Conservation (phyloP, 768 basidiomycete species). For the Sporobolomyces roseus region DNA sequence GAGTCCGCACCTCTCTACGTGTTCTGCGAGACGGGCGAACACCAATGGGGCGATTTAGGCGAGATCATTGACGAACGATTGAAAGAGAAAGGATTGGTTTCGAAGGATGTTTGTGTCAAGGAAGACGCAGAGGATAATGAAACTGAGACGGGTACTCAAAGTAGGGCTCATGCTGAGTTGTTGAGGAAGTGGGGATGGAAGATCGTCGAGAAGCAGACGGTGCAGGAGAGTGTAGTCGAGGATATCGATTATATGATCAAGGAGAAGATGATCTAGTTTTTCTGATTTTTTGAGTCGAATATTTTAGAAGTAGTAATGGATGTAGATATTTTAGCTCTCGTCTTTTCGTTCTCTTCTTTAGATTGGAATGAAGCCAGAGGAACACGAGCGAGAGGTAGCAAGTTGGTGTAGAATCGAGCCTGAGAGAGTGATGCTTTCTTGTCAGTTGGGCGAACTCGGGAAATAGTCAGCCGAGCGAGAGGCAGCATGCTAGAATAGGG, state of each 20-base stretch:
- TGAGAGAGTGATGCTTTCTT: no score
- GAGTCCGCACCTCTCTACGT: neutral
- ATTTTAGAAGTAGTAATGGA: no score
- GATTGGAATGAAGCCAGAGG: no score
- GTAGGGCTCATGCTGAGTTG: constrained; percentile 5
- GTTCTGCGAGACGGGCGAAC: constrained; percentile 8
- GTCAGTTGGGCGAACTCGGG: no score
- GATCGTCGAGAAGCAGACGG: neutral
- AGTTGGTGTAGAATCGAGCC: no score
- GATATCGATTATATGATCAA: constrained; percentile 7
- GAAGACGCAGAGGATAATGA: constrained; percentile 3
- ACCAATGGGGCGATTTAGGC: constrained; percentile 9
- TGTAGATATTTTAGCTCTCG: no score
- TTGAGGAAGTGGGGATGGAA: constrained; percentile 10
- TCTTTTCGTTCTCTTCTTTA: no score
- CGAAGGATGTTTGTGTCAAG: neutral
- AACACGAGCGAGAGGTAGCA: no score
- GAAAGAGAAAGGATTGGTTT: neutral
- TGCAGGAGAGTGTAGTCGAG: neutral
- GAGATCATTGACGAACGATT: neutral
- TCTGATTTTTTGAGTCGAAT: no score
- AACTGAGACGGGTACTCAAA: constrained; percentile 11
- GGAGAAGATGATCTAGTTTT: neutral
- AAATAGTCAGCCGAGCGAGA: no score
- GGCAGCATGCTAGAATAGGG: no score